These are phyloP conservation scores for Spathaspora sp. DNA, from an alignment of 1,139 yeast genomes.

Conservation along the genomic window DNA sequence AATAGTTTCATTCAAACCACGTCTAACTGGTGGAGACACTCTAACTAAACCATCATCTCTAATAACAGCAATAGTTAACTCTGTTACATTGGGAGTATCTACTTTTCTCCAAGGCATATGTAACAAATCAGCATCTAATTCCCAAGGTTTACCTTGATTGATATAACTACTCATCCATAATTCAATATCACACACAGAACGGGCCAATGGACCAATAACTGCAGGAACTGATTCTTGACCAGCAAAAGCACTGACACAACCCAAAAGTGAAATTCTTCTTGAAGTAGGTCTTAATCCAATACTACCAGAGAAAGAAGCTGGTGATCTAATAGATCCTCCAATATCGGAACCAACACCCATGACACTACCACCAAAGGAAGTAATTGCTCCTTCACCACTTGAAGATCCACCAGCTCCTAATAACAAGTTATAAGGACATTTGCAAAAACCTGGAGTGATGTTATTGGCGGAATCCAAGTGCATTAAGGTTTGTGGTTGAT, in stretches of 20 bases:
- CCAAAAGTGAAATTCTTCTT: conserved; percentile 53
- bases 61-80: conserved; percentile 37
- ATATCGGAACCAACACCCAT: conserved; percentile 76
- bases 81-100: conserved; percentile 40
- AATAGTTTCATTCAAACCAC: conserved; percentile 30
- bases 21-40: conserved; percentile 57
- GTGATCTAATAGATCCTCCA: conserved; percentile 77
- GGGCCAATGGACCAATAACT: conserved; percentile 63
- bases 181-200: conserved; percentile 62
- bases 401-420: conserved; percentile 63
- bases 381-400: conserved; percentile 75
- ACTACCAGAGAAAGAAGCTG: conserved; percentile 70
- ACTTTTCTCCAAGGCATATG: conserved; percentile 66
- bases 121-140: conserved; percentile 52
- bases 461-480: conserved; percentile 47
- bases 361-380: conserved; percentile 63
- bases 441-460: conserved; percentile 36
- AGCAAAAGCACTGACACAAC: conserved; percentile 53
- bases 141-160: conserved; percentile 70
- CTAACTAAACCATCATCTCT: conserved; percentile 40
- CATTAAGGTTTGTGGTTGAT: conserved; percentile 50
- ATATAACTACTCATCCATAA: conserved; percentile 58
- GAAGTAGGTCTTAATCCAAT: conserved; percentile 71
- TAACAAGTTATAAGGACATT: conserved; percentile 40
- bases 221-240: conserved; percentile 62